Evolutionary conservation across 495 filamentous ascomycete genomes (phyloP).

Genomic region (Penicillium flavigenum): DNA sequence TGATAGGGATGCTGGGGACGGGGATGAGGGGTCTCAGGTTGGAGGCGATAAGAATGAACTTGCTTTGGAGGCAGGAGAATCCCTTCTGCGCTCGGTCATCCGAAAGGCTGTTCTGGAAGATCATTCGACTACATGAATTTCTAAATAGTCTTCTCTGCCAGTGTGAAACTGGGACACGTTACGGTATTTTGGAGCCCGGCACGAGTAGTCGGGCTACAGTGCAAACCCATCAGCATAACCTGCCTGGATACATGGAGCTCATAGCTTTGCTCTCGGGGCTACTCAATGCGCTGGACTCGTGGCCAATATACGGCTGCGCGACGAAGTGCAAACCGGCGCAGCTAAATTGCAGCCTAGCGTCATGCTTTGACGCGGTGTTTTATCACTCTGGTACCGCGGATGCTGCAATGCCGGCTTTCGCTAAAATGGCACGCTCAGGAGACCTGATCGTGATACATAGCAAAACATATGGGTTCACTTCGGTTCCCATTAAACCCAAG

Average conservation of each 20-base stretch:
- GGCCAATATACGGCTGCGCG: not conserved
- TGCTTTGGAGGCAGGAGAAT: constrained; percentile 28
- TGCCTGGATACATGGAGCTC: not conserved
- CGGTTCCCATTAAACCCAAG: not conserved
- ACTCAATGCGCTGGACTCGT: not conserved
- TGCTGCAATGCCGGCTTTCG: not conserved
- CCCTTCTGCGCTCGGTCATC: constrained; percentile 31
- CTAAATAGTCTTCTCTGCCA: not conserved
- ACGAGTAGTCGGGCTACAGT: too few relatives aligned
- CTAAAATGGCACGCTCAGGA: not conserved
- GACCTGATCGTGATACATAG: not conserved
- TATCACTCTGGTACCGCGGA: not conserved
- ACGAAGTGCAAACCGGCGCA: not conserved
- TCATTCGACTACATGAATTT: constrained; percentile 23
- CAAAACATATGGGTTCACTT: not conserved
- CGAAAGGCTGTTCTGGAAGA: constrained; percentile 29
- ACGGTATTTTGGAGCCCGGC: not conserved
- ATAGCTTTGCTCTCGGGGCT: not conserved
- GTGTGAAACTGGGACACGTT: not conserved
- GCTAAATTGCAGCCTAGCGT: not conserved
- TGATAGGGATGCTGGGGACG: constrained; percentile 23
- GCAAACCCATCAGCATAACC: not conserved
- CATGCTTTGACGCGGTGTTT: not conserved
- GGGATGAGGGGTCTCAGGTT: constrained; percentile 6
- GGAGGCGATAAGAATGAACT: constrained; percentile 4